phyloP scores from a whole-genome alignment of 192 early-diverging fungal species.

The Chytriomyces sp. region DNA sequence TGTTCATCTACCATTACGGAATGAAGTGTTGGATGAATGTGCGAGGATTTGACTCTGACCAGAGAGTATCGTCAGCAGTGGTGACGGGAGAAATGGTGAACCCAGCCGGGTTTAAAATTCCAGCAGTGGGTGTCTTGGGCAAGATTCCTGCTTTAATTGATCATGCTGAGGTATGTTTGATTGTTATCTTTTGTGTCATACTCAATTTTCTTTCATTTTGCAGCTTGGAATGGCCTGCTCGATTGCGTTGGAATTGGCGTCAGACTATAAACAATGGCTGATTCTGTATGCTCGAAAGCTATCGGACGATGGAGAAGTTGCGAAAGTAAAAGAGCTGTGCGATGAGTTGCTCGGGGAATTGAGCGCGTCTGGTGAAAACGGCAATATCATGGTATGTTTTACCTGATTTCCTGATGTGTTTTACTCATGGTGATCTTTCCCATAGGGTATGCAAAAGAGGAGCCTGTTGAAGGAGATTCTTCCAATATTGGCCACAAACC shows the following conservation, averaged over 20 bases:
- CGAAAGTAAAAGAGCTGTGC: conserved; percentile 71
- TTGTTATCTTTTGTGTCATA: not conserved
- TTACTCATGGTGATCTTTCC: not conserved
- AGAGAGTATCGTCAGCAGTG: not conserved
- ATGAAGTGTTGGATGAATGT: conserved; percentile 75
- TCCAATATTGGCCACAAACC: conserved; percentile 33
- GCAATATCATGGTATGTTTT: not conserved
- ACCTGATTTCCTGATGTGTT: too few species aligned
- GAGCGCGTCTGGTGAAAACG: not conserved
- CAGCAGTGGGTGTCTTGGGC: conserved; percentile 10
- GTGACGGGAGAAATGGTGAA: conserved; percentile 11
- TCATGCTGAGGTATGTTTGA: conserved; percentile 9
- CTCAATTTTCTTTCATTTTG: not conserved
- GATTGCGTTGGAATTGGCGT: conserved; percentile 54
- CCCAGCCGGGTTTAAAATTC: conserved; percentile 19
- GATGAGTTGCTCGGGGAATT: conserved; percentile 61
- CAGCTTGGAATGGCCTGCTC: conserved; percentile 63
- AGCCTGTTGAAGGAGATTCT: conserved; percentile 32
- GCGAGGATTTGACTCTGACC: conserved; percentile 47
- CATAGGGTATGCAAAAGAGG: conserved; percentile 20
- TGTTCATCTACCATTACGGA: conserved; percentile 66
- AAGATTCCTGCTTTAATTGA: conserved; percentile 30
- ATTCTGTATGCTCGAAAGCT: conserved; percentile 68
- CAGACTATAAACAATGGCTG: conserved; percentile 66
- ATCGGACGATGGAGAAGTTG: conserved; percentile 65